Conservation (phyloP, 768 basidiomycete species). For the Clavulina sp. region DNA sequence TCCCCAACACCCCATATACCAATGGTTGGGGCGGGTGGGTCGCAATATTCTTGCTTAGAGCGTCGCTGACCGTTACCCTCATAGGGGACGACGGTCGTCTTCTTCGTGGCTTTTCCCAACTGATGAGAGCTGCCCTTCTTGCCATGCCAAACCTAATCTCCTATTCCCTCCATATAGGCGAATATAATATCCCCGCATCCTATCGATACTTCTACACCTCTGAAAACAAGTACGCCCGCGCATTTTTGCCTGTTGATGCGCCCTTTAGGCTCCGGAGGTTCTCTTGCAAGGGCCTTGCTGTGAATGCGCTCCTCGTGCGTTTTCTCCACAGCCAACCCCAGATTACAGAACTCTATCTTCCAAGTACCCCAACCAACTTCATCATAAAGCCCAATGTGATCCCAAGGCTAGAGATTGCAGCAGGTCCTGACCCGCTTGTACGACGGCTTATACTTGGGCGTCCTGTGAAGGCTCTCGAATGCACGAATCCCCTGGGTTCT, state of each 20-base stretch:
- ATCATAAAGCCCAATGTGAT: too few species aligned
- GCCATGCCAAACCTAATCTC: neutral
- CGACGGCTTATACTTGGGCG: too few species aligned
- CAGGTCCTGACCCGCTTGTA: too few species aligned
- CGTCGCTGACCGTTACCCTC: too few species aligned
- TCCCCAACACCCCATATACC: too few species aligned
- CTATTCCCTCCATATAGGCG: neutral
- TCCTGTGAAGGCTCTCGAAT: too few species aligned
- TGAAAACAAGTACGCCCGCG: neutral
- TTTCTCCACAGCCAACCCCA: neutral
- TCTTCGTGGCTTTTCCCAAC: neutral
- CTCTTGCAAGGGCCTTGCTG: neutral
- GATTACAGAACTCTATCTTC: neutral
- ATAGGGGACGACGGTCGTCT: neutral
- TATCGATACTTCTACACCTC: neutral
- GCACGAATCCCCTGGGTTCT: too few species aligned
- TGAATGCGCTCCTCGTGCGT: neutral
- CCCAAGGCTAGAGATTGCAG: too few species aligned
- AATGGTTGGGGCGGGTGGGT: too few species aligned
- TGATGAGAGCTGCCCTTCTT: neutral
- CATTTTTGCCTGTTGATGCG: neutral
- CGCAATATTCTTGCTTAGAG: too few species aligned
- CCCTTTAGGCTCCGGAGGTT: neutral
- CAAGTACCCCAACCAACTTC: too few species aligned
- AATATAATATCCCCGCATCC: neutral